These are phyloP conservation scores for Hysterium pulicare DNA, from an alignment of 2,329 filamentous ascomycete species.

Conservation along the genomic window DNA sequence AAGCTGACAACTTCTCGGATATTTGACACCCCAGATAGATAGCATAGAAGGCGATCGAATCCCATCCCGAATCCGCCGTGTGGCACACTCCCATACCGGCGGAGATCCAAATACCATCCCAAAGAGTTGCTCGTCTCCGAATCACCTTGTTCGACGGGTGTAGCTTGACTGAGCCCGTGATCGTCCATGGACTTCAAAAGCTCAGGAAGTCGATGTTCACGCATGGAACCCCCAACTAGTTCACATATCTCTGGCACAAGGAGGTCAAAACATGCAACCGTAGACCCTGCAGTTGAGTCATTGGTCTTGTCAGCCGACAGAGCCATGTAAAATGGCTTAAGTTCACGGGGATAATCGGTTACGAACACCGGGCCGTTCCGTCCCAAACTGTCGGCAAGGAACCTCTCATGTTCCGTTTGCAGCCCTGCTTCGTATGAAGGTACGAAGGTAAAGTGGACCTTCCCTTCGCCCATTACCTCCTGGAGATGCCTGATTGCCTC, in stretches of 20 bases:
- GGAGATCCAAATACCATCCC: constrained; percentile 84
- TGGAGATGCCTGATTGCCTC: constrained; percentile 70
- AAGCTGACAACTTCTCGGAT: constrained; percentile 85
- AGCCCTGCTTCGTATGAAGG: constrained; percentile 72
- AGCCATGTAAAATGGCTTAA: constrained; percentile 92
- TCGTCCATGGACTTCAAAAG: constrained; percentile 68
- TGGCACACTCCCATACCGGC: constrained; percentile 85
- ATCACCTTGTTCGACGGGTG: no score
- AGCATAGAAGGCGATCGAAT: constrained; percentile 82
- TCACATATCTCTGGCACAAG: constrained; percentile 83
- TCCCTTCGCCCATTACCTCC: constrained; percentile 50
- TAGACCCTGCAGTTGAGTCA: constrained; percentile 36
- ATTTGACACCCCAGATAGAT: constrained; percentile 76
- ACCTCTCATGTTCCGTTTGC: constrained; percentile 90
- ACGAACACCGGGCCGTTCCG: constrained; percentile 74
- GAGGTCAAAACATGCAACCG: constrained; percentile 87
- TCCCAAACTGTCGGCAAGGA: constrained; percentile 67
- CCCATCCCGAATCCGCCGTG: constrained; percentile 90
- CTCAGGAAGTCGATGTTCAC: constrained; percentile 71
- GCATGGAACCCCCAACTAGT: constrained; percentile 82
- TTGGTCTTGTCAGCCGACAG: constrained; percentile 35
- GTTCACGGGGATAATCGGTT: constrained; percentile 81
- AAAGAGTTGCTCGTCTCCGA: constrained; percentile 41
- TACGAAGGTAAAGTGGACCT: constrained; percentile 60
- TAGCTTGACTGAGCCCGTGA: constrained; percentile 54